A percentile compares a stretch with the other conserved stretches of the same genome.
phyloP scores from a whole-genome alignment of 345 rosid genomes.

The Acer yangbiense region DNA sequence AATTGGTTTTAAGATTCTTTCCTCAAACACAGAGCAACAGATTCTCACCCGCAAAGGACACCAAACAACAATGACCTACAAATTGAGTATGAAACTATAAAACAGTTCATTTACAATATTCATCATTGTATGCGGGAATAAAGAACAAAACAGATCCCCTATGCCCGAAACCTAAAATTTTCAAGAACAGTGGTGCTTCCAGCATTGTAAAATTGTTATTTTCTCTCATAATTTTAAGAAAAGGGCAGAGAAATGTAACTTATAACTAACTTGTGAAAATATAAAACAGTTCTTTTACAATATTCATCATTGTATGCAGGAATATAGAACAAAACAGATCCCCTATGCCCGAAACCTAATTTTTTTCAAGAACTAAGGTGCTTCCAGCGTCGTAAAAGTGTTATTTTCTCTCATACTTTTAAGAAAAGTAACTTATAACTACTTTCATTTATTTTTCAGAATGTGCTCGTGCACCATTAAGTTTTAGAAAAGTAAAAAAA shows the following conservation, averaged over 20 bases:
- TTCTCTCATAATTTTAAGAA: neutral
- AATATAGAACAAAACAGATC: neutral
- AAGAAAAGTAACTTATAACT: neutral
- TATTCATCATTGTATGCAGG: neutral
- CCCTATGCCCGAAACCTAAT: neutral
- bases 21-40: neutral
- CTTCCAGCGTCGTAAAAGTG: neutral
- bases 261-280: neutral
- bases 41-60: neutral
- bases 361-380: neutral
- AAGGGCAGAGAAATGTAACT: no score
- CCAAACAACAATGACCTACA: neutral
- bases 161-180: neutral
- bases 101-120: neutral
- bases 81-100: neutral
- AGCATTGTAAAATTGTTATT: neutral
- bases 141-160: neutral
- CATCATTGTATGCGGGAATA: neutral
- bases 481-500: neutral
- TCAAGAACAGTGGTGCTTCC: neutral
- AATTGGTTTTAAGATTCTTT: constrained; percentile 1
- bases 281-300: neutral
- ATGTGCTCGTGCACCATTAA: neutral
- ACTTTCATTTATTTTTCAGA: neutral
- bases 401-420: neutral